Conservation (phyloP, 805 yeast species). For the Spathaspora hagerdaliae region DNA sequence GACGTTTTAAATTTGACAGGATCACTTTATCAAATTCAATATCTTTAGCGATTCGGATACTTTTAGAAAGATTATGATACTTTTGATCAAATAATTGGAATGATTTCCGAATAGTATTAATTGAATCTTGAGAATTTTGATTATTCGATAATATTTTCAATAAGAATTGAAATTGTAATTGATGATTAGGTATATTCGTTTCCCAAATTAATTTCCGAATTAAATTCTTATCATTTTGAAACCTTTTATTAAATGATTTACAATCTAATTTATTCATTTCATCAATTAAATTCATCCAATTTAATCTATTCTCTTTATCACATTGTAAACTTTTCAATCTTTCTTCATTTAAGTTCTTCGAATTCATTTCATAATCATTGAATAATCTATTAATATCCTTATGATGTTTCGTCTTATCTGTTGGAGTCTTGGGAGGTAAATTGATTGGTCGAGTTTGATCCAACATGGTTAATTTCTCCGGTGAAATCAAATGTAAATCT, state of each 20-base stretch:
- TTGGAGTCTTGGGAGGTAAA: constrained; percentile 60
- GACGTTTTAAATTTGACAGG: constrained; percentile 20
- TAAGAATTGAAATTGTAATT: constrained; percentile 24
- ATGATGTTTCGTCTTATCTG: constrained; percentile 54
- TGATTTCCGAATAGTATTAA: constrained; percentile 14
- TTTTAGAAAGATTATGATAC: constrained; percentile 21
- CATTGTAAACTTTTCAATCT: constrained; percentile 16
- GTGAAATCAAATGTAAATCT: constrained; percentile 56
- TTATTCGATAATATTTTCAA: constrained; percentile 16
- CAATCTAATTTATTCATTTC: constrained; percentile 6
- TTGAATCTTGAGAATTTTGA: constrained; percentile 10
- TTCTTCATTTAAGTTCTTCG: constrained; percentile 20
- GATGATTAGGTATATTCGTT: constrained; percentile 21
- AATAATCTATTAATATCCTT: constrained; percentile 47
- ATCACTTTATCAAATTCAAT: constrained; percentile 28
- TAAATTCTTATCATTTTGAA: constrained; percentile 23
- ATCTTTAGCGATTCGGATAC: constrained; percentile 27
- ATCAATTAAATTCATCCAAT: constrained; percentile 20
- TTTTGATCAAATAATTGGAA: constrained; percentile 17
- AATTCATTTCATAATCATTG: constrained; percentile 29
- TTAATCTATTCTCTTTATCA: constrained; percentile 17
- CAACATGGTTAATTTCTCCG: constrained; percentile 51
- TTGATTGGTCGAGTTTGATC: constrained; percentile 67
- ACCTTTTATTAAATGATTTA: constrained; percentile 20
- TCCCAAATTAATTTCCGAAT: constrained; percentile 37